Percentiles rank a stretch among this genome's conserved stretches.
These are phyloP conservation scores for Syzygium oleosum DNA, from an alignment of 345 rosid species.

Conservation along the genomic window DNA sequence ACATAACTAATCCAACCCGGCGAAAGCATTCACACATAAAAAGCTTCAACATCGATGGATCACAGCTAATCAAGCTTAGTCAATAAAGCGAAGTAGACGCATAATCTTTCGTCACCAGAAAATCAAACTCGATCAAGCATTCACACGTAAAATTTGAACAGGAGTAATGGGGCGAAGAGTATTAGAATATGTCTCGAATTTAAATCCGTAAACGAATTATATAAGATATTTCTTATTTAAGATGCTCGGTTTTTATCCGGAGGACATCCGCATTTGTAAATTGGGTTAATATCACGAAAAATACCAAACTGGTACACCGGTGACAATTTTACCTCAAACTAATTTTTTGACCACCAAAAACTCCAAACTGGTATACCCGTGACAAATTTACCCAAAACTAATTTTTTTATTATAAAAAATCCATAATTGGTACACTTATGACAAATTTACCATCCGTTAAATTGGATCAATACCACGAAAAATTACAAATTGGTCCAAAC, in stretches of 20 bases:
- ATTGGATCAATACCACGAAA: too few species aligned
- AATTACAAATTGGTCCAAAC: too few species aligned
- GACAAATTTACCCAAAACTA: too few species aligned
- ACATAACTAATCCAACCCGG: background rate
- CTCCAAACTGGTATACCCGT: too few species aligned
- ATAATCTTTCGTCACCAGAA: accelerated
- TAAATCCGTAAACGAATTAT: accelerated
- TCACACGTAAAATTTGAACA: background rate
- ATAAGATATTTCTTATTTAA: accelerated
- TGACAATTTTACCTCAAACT: too few species aligned
- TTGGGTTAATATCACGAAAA: too few species aligned
- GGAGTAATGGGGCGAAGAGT: accelerated
- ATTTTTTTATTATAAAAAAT: too few species aligned
- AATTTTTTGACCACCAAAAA: too few species aligned
- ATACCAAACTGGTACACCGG: too few species aligned
- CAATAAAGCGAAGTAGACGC: background rate
- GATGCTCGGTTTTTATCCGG: accelerated
- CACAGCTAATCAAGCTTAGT: background rate
- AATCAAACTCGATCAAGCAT: background rate
- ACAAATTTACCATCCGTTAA: too few species aligned
- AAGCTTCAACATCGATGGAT: background rate
- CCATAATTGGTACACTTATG: too few species aligned
- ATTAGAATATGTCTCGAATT: accelerated
- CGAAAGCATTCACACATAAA: background rate
- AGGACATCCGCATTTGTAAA: background rate